Evolutionary conservation across 768 basidiomycete species (phyloP).

Genomic region (Hydnomerulius pinastri): DNA sequence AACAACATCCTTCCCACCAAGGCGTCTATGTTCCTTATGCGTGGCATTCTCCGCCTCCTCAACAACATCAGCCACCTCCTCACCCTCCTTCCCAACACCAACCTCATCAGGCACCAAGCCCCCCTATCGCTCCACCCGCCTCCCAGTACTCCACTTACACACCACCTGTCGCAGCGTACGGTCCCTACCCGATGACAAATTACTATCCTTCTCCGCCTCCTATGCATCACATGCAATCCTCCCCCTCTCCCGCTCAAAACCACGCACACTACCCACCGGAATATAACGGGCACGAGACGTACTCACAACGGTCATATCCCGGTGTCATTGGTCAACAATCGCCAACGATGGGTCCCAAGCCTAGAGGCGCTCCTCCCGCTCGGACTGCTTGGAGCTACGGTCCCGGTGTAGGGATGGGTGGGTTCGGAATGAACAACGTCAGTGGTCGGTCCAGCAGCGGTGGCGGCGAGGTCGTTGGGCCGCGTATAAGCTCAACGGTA

Average conservation of each 20-base stretch:
- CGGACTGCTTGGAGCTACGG: conserved; percentile 72
- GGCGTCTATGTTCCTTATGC: conserved; percentile 31
- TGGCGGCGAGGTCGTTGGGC: conserved; percentile 58
- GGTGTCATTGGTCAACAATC: conserved; percentile 35
- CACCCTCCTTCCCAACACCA: conserved; percentile 44
- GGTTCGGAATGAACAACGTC: conserved; percentile 35
- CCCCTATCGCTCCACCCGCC: conserved; percentile 30
- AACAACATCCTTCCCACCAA: conserved; percentile 34
- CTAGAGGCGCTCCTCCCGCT: conserved; percentile 40
- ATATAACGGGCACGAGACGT: conserved; percentile 31
- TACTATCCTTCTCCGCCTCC: conserved; percentile 37
- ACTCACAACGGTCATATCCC: conserved; percentile 26
- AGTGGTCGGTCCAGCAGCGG: conserved; percentile 20
- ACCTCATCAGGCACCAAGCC: conserved; percentile 33
- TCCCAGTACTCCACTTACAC: conserved; percentile 35
- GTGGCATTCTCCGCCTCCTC: conserved; percentile 36
- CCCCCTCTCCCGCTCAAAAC: conserved; percentile 27
- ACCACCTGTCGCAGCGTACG: conserved; percentile 33
- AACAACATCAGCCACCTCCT: conserved; percentile 34
- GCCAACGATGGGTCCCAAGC: conserved; percentile 25
- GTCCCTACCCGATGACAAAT: conserved; percentile 36
- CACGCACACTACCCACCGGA: conserved; percentile 30
- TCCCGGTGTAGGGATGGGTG: conserved; percentile 56
- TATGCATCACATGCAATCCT: conserved; percentile 27
- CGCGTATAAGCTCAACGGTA: conserved; percentile 54